Evolutionary conservation across 2,329 filamentous ascomycete genomes (phyloP).

Genomic region (Cryphonectria carpinicola): DNA sequence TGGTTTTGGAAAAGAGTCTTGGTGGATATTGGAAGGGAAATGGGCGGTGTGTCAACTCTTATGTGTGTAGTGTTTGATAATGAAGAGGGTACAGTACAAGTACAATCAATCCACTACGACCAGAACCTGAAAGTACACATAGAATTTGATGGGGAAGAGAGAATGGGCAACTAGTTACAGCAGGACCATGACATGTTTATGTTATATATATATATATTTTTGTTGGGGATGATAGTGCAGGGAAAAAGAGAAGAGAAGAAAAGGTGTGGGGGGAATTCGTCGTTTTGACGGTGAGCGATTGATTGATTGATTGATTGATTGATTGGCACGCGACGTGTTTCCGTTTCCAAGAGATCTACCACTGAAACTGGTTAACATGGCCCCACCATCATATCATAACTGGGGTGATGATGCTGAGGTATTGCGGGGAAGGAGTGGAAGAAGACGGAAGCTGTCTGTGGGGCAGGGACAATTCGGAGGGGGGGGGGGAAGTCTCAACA

Average conservation of each 20-base stretch:
- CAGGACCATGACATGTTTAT: not conserved
- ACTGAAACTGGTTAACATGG: conserved; percentile 5
- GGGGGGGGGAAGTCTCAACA: too few species aligned
- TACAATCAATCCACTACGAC: not conserved
- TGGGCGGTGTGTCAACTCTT: too few species aligned
- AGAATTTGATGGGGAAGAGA: not conserved
- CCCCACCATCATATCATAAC: conserved; percentile 17
- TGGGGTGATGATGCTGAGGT: conserved; percentile 11
- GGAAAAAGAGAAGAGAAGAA: not conserved
- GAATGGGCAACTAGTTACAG: not conserved
- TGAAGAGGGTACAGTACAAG: not conserved
- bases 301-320: too few species aligned
- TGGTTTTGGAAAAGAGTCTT: not conserved
- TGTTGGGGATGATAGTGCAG: conserved; percentile 22
- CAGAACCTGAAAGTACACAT: not conserved
- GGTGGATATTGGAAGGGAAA: not conserved
- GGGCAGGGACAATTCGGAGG: too few species aligned
- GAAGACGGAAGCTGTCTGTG: not conserved
- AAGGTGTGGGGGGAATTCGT: not conserved
- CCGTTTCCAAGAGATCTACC: conserved; percentile 9
- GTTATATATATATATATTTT: conserved; percentile 18
- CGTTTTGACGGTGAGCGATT: not conserved
- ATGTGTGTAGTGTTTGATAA: not conserved
- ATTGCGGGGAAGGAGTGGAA: conserved; percentile 13
- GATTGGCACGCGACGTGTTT: conserved; percentile 25